Evolutionary conservation across 2,329 filamentous ascomycete genomes (phyloP), one percentile per base, ranked within the genome.

Genomic region (Trematosphaeria pertusa): DNA sequence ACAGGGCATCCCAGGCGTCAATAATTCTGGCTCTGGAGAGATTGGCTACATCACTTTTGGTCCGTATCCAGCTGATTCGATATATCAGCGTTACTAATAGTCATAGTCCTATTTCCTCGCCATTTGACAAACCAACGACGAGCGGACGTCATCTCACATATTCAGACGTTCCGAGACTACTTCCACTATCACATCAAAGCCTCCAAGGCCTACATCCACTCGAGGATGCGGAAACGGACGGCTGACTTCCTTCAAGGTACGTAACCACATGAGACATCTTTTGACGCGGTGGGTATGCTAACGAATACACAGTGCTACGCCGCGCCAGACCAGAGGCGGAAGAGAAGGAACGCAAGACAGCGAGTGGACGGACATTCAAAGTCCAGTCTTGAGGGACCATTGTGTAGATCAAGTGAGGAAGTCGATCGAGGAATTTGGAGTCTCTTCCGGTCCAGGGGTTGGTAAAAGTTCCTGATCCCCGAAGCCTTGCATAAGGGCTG

Each of bases 141-240:
- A 78, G 87, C 89, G 50, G 92, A 97, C 59, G 92, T 95, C 71
- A 99, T 99, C 62, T 97, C 92, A 39, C 95, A 99, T 73, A 97
- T 99, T 65, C 95, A 99, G 77, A 99, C 94, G 11, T 99, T 99
- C 89, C 89, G 94, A 59, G 94, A 99, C 71, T 99, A 99, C 76
- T 99, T 99, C 81, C 94, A 99, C 75, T 99, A 99, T 74, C 94
- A 99, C 75, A 99, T 99, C 77, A 99, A 99, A 78, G 95, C 94
- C 21, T 97, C 92, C 54, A 99, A 99, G 81, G 94, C 95, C 42
- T 99, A 97, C 69, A 99, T 99, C 58, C 94, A 99, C 81, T 95
- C 92, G 24, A 86, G 95, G 67, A 99, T 99, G 94, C 87, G 94
- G 71, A 90, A 93, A 79, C 86, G 94, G 73, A 99, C 95, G 8